phyloP scores from a whole-genome alignment of 2,329 filamentous ascomycete genomes.

The Penicillium sp. region DNA sequence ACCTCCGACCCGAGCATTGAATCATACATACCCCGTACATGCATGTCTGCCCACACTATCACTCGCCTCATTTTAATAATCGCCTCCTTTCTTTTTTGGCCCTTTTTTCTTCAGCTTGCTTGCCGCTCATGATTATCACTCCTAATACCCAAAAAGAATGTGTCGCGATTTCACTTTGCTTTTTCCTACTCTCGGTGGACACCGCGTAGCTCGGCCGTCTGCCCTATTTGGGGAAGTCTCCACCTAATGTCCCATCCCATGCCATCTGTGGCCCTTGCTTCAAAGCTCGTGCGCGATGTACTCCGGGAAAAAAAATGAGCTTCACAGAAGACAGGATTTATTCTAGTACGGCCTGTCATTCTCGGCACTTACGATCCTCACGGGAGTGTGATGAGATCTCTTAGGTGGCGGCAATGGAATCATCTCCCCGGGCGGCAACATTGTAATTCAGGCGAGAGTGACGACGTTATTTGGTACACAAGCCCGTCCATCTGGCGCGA shows the following conservation, averaged over 20 bases:
- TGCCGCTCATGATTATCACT: background rate
- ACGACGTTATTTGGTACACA: background rate
- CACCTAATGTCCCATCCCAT: slow-evolving; percentile 18
- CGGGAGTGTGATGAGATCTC: slow-evolving; percentile 6
- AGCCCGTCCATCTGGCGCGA: background rate
- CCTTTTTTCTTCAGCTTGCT: background rate
- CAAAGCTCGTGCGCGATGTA: background rate
- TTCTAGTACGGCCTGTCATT: background rate
- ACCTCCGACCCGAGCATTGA: background rate
- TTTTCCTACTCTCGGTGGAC: background rate
- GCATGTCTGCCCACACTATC: slow-evolving; percentile 6
- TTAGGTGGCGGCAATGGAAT: background rate
- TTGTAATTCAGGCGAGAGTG: slow-evolving; percentile 4
- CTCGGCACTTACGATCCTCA: background rate
- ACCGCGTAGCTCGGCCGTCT: slow-evolving; percentile 13
- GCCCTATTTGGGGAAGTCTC: slow-evolving; percentile 18
- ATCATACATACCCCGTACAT: background rate
- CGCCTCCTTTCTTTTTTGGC: slow-evolving; percentile 1
- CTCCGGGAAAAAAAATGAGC: background rate
- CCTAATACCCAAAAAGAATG: background rate
- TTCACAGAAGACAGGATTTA: background rate
- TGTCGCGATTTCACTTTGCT: background rate
- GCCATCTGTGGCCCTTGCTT: slow-evolving; percentile 1
- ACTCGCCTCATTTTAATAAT: slow-evolving; percentile 8
- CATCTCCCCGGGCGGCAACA: slow-evolving; percentile 9